phyloP scores from a whole-genome alignment of 495 filamentous ascomycete genomes.

The Copromyces sp. region DNA sequence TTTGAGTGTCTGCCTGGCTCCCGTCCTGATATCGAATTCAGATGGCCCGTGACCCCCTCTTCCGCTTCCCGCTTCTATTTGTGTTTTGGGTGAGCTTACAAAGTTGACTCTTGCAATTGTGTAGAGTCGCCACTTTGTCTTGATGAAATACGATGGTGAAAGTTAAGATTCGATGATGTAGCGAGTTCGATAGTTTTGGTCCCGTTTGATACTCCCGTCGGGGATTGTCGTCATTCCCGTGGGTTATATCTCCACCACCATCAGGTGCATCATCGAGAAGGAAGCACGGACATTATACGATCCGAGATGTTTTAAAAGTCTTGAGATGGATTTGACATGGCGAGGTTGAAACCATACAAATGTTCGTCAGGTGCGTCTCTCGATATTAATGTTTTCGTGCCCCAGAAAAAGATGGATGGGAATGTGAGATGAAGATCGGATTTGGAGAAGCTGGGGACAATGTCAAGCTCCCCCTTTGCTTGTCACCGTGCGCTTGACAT shows the following conservation, averaged over 20 bases:
- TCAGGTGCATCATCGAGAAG: not conserved
- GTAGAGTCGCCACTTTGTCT: not conserved
- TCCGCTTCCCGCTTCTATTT: not conserved
- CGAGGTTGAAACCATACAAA: not conserved
- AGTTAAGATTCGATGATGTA: not conserved
- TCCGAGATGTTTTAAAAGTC: no score
- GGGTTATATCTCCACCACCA: not conserved
- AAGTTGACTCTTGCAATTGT: not conserved
- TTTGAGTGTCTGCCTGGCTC: not conserved
- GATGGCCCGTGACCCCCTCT: not conserved
- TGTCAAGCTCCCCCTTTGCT: not conserved
- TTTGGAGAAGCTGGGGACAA: not conserved
- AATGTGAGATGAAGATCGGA: not conserved
- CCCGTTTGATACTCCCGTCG: not conserved
- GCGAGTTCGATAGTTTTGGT: not conserved
- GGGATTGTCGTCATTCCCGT: not conserved
- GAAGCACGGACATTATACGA: not conserved
- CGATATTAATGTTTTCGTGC: not conserved
- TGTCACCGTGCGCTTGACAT: not conserved
- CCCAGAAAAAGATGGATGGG: not conserved
- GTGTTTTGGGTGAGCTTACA: not conserved
- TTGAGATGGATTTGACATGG: not conserved
- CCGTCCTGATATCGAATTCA: not conserved
- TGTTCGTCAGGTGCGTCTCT: not conserved
- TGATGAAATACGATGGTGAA: not conserved